phyloP scores from a whole-genome alignment of 192 early-diverging fungal species.

The Phlyctochytrium bullatum region DNA sequence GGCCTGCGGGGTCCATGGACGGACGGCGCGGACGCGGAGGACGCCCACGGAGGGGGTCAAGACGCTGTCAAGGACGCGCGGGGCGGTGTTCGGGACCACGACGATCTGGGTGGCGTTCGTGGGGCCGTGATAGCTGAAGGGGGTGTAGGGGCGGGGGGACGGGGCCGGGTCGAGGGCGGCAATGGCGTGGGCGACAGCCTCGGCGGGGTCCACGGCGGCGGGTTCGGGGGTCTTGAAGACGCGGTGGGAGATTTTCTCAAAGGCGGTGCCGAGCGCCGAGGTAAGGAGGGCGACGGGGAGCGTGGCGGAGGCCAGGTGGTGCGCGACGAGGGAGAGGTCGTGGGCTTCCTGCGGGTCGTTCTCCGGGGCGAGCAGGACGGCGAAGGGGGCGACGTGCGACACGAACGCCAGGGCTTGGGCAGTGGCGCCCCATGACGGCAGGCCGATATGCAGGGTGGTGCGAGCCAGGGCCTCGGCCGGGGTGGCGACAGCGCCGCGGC shows the following conservation, averaged over 20 bases:
- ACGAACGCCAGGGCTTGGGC: conserved; percentile 46
- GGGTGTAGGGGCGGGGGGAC: conserved; percentile 43
- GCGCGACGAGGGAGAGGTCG: conserved; percentile 74
- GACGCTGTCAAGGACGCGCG: conserved; percentile 42
- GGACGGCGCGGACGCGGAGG: conserved; percentile 71
- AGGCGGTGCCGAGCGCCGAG: neutral
- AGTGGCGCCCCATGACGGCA: conserved; percentile 37
- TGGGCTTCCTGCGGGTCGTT: conserved; percentile 76
- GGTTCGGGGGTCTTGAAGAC: neutral
- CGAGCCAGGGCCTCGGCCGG: neutral
- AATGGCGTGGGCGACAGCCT: neutral
- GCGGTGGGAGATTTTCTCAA: neutral
- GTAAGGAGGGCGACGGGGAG: conserved; percentile 7
- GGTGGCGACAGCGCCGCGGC: too few species aligned
- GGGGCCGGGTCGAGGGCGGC: neutral
- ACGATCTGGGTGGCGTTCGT: conserved; percentile 69
- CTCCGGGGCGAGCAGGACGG: conserved; percentile 70
- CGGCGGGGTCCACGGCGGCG: neutral
- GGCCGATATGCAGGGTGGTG: conserved; percentile 43
- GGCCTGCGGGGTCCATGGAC: conserved; percentile 78
- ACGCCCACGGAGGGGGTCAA: conserved; percentile 57
- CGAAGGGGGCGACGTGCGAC: conserved; percentile 72
- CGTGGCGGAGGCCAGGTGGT: conserved; percentile 54
- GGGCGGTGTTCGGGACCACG: conserved; percentile 69
- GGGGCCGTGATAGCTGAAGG: conserved; percentile 80